Evolutionary conservation across 2,329 filamentous ascomycete species (phyloP).

Genomic region (Exserohilum turcica): DNA sequence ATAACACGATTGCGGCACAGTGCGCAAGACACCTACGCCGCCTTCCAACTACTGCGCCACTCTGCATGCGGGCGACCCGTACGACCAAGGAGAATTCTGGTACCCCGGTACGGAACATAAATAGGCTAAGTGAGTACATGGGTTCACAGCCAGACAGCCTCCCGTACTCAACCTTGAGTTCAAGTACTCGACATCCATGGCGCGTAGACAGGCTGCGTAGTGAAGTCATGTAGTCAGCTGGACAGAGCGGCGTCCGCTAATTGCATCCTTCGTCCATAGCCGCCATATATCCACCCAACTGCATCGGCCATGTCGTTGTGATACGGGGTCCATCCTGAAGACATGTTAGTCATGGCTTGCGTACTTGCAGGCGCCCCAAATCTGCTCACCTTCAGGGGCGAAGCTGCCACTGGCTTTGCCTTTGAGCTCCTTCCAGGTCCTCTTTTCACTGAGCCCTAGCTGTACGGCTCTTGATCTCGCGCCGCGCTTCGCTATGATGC

Average conservation of each 20-base stretch:
- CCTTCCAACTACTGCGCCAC: constrained; percentile 1
- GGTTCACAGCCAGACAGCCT: not conserved
- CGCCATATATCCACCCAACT: constrained; percentile 45
- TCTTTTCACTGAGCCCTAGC: constrained; percentile 33
- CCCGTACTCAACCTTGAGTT: constrained; percentile 1
- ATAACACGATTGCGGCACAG: not conserved
- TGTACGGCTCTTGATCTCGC: constrained; percentile 32
- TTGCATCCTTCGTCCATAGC: constrained; percentile 39
- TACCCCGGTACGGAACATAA: not conserved
- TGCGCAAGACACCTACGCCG: not conserved
- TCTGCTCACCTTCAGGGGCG: constrained; percentile 31
- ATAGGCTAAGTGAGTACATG: constrained; percentile 2
- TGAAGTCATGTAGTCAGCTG: constrained; percentile 21
- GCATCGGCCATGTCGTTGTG: constrained; percentile 45
- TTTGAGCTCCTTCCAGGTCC: constrained; percentile 42
- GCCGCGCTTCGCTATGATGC: constrained; percentile 39
- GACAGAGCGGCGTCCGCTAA: constrained; percentile 35
- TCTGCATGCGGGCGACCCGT: not conserved
- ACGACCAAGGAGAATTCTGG: not conserved
- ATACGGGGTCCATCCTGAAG: constrained; percentile 41
- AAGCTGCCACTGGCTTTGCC: constrained; percentile 30
- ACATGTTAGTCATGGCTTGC: not conserved
- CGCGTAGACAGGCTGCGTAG: constrained; percentile 6
- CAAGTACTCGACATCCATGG: constrained; percentile 8
- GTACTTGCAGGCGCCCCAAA: not conserved